These are phyloP conservation scores for Triticum monococcum DNA, from an alignment of 176 grass and related monocot genomes.

Conservation along the genomic window DNA sequence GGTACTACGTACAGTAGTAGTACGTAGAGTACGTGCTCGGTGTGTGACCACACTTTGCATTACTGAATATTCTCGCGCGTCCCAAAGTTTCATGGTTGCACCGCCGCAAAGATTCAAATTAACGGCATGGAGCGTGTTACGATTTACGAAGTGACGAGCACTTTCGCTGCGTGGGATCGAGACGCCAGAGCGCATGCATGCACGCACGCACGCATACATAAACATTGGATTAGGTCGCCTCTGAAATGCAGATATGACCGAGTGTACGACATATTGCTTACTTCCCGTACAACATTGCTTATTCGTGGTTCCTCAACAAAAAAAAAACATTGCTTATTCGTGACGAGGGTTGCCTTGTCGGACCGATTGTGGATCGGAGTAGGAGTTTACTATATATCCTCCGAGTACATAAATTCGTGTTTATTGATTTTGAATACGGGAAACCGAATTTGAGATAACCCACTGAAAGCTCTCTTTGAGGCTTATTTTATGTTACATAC, in stretches of 20 bases:
- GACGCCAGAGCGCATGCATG: conserved; percentile 5
- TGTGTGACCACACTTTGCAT: not conserved
- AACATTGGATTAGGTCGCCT: too few species aligned
- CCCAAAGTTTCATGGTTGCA: not conserved
- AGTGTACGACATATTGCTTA: not conserved
- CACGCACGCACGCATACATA: too few species aligned
- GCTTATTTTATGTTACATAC: too few species aligned
- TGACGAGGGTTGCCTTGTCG: not conserved
- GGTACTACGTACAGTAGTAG: not conserved
- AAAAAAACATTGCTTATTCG: not conserved
- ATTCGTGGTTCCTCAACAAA: too few species aligned
- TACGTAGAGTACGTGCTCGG: not conserved
- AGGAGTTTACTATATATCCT: too few species aligned
- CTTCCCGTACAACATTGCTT: not conserved
- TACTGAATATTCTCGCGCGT: not conserved
- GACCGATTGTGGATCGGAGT: not conserved
- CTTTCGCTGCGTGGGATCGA: not conserved
- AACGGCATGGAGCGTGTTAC: not conserved
- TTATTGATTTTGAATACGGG: too few species aligned
- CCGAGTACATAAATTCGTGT: too few species aligned
- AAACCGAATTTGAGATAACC: too few species aligned
- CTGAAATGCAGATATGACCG: too few species aligned
- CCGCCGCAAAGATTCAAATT: conserved; percentile 4
- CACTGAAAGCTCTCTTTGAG: too few species aligned
- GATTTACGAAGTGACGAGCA: not conserved